Percentiles rank a stretch among this genome's conserved stretches.
Conservation (phyloP, 176 grass and related monocot genomes). For the Oryza australiensis region DNA sequence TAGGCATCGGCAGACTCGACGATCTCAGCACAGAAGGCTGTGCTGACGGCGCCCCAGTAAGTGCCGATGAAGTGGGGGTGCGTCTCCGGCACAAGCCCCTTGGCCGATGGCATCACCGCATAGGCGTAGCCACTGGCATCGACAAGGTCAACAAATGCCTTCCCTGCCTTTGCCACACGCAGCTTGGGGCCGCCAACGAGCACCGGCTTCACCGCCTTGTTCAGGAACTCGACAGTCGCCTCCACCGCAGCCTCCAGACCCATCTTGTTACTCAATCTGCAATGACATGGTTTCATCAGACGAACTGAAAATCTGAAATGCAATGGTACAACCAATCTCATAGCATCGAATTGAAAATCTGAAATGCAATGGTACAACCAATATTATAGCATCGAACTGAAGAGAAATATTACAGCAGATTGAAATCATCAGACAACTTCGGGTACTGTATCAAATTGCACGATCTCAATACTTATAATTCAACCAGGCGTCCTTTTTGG, state of each 20-base stretch:
- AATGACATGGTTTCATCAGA: not conserved
- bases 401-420: not conserved
- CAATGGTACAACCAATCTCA: not conserved
- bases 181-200: slow-evolving; percentile 69
- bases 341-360: not conserved
- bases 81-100: slow-evolving; percentile 80
- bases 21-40: slow-evolving; percentile 79
- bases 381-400: not conserved
- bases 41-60: slow-evolving; percentile 90
- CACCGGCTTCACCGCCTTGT: slow-evolving; percentile 86
- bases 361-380: not conserved
- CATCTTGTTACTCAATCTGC: slow-evolving; percentile 73
- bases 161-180: slow-evolving; percentile 61
- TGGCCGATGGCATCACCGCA: slow-evolving; percentile 79
- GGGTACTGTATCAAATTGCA: not conserved
- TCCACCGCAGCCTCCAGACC: slow-evolving; percentile 72
- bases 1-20: slow-evolving; percentile 82
- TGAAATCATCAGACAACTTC: not conserved
- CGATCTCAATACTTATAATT: not conserved
- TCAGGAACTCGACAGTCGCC: slow-evolving; percentile 63
- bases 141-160: slow-evolving; percentile 61
- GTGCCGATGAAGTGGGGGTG: slow-evolving; percentile 77
- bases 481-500: not conserved
- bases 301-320: not conserved
- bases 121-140: slow-evolving; percentile 69